Conservation (phyloP, 345 rosid genomes). For the Lepidium africanum region DNA sequence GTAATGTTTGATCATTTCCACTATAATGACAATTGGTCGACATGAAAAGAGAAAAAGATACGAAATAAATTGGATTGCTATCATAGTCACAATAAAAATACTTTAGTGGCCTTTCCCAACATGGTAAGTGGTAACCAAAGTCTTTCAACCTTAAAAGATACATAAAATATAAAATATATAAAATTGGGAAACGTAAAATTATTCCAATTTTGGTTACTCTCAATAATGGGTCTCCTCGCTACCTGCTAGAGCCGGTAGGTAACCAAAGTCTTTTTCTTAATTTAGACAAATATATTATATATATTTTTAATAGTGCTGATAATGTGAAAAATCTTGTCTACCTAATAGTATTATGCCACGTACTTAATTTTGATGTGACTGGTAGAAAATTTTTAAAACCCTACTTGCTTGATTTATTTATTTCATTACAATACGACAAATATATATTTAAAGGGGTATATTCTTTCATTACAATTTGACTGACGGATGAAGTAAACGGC, state of each 20-base stretch:
- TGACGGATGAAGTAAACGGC: too few species aligned
- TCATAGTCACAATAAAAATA: constrained; percentile 8
- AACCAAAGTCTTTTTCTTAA: not conserved
- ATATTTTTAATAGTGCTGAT: not conserved
- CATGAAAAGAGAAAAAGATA: not conserved
- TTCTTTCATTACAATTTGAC: too few species aligned
- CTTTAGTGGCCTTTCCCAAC: constrained; percentile 23
- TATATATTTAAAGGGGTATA: too few species aligned
- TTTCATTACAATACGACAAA: too few species aligned
- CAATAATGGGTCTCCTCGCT: constrained; percentile 14
- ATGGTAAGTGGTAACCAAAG: constrained; percentile 26
- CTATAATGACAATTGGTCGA: not conserved
- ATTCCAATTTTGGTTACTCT: constrained; percentile 25
- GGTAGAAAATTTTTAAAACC: too few species aligned
- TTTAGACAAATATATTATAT: not conserved
- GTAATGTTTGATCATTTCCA: not conserved
- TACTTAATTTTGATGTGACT: not conserved
- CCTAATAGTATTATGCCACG: constrained; percentile 13
- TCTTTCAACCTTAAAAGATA: constrained; percentile 25
- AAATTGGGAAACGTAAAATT: constrained; percentile 13
- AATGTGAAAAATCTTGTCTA: constrained; percentile 4
- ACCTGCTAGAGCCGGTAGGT: constrained; percentile 26
- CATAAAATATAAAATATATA: constrained; percentile 2
- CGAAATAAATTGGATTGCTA: not conserved
- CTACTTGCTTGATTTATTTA: too few species aligned